phyloP scores from a whole-genome alignment of 2,329 filamentous ascomycete genomes.

The Microdochium trichocladiopsis region DNA sequence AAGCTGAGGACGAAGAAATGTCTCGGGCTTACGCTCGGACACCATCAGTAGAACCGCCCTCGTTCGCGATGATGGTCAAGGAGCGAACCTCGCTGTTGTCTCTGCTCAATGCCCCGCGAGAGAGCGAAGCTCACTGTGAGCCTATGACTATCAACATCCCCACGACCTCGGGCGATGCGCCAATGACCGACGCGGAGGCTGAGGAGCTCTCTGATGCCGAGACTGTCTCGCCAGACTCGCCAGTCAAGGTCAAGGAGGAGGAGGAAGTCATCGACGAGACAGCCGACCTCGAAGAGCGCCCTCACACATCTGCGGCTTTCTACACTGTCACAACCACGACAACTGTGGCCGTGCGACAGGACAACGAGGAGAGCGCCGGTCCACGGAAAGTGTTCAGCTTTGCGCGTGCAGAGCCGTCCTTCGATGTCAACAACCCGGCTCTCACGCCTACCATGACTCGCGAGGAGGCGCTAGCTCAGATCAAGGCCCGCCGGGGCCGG shows the following conservation, averaged over 20 bases:
- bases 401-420: slow-evolving; percentile 23
- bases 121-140: slow-evolving; percentile 25
- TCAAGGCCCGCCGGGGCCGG: slow-evolving; percentile 64
- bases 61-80: slow-evolving; percentile 46
- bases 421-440: slow-evolving; percentile 50
- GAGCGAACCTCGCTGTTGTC: slow-evolving; percentile 53
- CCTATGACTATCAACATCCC: slow-evolving; percentile 32
- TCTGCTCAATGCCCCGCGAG: slow-evolving; percentile 49
- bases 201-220: neutral
- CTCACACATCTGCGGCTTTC: slow-evolving; percentile 38
- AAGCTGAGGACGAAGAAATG: slow-evolving; percentile 14
- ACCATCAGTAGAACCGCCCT: slow-evolving; percentile 54
- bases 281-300: slow-evolving; percentile 19
- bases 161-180: slow-evolving; percentile 18
- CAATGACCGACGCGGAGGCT: slow-evolving; percentile 1
- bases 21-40: slow-evolving; percentile 45
- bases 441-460: slow-evolving; percentile 61
- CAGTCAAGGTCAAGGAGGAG: slow-evolving; percentile 7
- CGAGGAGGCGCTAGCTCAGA: slow-evolving; percentile 69
- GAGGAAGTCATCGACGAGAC: slow-evolving; percentile 1
- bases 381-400: neutral
- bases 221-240: slow-evolving; percentile 1
- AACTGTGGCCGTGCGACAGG: slow-evolving; percentile 44
- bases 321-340: slow-evolving; percentile 43
- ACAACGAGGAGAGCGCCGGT: slow-evolving; percentile 22